A percentile compares a stretch with the other conserved stretches of the same genome.
These are phyloP conservation scores for Paraphoma chrysanthemicola DNA, from an alignment of 2,329 filamentous ascomycete species.

Conservation along the genomic window DNA sequence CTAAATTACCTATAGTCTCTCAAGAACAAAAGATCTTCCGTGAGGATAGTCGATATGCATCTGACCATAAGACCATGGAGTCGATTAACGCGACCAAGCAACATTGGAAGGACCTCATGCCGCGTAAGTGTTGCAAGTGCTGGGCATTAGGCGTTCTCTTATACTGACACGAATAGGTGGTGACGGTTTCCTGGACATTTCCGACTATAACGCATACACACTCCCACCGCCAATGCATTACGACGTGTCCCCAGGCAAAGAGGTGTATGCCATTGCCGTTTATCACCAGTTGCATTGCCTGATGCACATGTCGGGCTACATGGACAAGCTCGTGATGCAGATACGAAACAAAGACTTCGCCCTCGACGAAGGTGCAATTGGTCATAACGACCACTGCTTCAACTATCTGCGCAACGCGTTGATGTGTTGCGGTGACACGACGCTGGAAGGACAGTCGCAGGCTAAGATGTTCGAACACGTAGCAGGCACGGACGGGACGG, in stretches of 20 bases:
- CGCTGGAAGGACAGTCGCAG: slow-evolving; percentile 30
- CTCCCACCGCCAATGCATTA: slow-evolving; percentile 27
- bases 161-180: slow-evolving; percentile 11
- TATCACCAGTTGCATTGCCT: slow-evolving; percentile 31
- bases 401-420: slow-evolving; percentile 35
- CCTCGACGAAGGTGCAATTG: slow-evolving; percentile 21
- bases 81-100: slow-evolving; percentile 18
- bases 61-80: slow-evolving; percentile 19
- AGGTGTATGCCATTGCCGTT: slow-evolving; percentile 19
- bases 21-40: slow-evolving; percentile 17
- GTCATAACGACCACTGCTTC: slow-evolving; percentile 38
- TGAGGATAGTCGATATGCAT: slow-evolving; percentile 17
- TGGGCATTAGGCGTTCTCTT: not conserved
- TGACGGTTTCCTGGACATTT: slow-evolving; percentile 23
- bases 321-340: slow-evolving; percentile 22
- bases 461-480: slow-evolving; percentile 7
- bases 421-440: slow-evolving; percentile 33
- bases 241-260: slow-evolving; percentile 5
- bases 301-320: slow-evolving; percentile 17
- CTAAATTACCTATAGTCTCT: slow-evolving; percentile 14
- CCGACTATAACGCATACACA: slow-evolving; percentile 3
- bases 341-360: slow-evolving; percentile 20
- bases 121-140: slow-evolving; percentile 5
- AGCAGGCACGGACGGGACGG: slow-evolving; percentile 25
- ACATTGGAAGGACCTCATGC: slow-evolving; percentile 15